Base-by-base conservation (phyloP, 2,329 filamentous ascomycete species). In the Stemphylium lycopersici region DNA sequence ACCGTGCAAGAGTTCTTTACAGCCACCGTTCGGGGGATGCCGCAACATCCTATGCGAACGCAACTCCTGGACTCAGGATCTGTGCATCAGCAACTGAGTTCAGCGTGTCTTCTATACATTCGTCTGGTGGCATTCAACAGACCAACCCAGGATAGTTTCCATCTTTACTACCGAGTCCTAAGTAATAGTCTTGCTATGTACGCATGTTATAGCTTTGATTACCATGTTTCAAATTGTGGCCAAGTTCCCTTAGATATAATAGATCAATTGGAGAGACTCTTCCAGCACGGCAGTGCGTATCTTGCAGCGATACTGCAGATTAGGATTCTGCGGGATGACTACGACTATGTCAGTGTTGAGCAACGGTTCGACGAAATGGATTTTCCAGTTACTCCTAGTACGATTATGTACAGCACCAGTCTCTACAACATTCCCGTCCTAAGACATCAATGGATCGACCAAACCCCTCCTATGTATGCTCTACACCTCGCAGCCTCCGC, bases 1-100 rank as follows among this genome's bases (percentile, higher is more conserved):
- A 62, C 59, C 8, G 63, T 64, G 2, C 63, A 66, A 34, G 61
- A 64, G 37, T 66, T 66, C 42, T 58, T 66, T 12, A 60, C 48
- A 29, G 18, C 32, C 1, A 16, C 41, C 13, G 38, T 33, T 32
- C 48, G 48, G 39, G 24, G 36, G 40, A 11, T 12, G 16, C 16
- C 38, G 18, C 37, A 48, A 43, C 15, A 50, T 6, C 13, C 26
- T 32, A 44, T 60, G 15, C 41, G 36, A 52, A 18, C 18, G 13
- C 48, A 52, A 22, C 42, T 65, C 20, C 20, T 40, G 6, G 46
- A 61, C n/a, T 49, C 48, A 10, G 52, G 43, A 10, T 32, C 40
- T 38, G 40, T 54, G 34, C 58, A 63, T 37, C 52, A 6, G 29
- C 48, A 10, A 26, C 40, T 63, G 11, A 34, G 57, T 15, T 36